phyloP scores from a whole-genome alignment of 495 filamentous ascomycete genomes.

The Penicillium roqueforti region DNA sequence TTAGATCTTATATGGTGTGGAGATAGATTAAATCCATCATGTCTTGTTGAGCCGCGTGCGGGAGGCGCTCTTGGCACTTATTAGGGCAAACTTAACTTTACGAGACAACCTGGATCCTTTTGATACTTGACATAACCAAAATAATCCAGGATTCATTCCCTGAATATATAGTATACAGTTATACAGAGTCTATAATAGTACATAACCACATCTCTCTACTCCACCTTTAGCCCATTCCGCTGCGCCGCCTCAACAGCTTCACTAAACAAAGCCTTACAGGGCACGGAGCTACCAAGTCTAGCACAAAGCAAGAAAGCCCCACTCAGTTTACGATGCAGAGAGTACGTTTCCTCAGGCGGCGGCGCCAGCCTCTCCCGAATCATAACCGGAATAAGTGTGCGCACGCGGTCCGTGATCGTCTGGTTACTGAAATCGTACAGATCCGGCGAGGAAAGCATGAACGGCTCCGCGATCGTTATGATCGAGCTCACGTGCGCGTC shows the following conservation, averaged over 20 bases:
- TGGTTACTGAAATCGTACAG: slow-evolving; percentile 90
- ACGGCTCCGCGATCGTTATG: slow-evolving; percentile 87
- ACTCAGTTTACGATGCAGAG: slow-evolving; percentile 90
- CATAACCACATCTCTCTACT: neutral
- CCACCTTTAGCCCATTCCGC: slow-evolving; percentile 15
- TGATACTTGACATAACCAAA: no score
- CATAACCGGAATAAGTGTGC: slow-evolving; percentile 85
- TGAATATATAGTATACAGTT: neutral
- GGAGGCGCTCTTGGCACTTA: no score
- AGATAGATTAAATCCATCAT: no score
- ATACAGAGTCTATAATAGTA: neutral
- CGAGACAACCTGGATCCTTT: no score
- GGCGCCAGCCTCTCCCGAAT: slow-evolving; percentile 80
- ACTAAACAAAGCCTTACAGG: slow-evolving; percentile 76
- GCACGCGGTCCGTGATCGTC: slow-evolving; percentile 91
- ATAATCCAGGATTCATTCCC: neutral
- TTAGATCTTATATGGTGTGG: no score
- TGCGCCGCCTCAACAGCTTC: slow-evolving; percentile 54
- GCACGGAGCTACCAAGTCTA: slow-evolving; percentile 72
- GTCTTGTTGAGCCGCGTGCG: no score
- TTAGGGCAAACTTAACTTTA: no score
- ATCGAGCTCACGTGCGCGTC: slow-evolving; percentile 82
- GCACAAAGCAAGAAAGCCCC: slow-evolving; percentile 94
- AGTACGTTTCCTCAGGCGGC: slow-evolving; percentile 97
- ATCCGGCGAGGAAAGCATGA: slow-evolving; percentile 67